Conservation (phyloP, 192 early-diverging fungal genomes). For the Linderina pennispora region DNA sequence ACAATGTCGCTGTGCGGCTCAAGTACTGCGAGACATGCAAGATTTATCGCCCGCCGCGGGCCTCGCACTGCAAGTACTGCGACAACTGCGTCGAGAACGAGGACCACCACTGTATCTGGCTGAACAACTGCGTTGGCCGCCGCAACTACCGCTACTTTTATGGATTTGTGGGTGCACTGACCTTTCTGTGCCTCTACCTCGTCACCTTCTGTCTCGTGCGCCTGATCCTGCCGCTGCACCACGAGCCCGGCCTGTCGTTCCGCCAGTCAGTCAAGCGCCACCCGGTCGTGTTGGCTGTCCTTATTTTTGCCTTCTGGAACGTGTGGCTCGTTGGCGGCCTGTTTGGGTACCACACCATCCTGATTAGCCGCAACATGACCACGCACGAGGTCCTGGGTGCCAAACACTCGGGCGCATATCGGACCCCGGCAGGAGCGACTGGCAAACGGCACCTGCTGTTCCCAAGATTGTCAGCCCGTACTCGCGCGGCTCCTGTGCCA, state of each 20-base stretch:
- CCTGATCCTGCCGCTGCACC: constrained; percentile 43
- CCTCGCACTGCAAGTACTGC: constrained; percentile 83
- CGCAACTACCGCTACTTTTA: constrained; percentile 81
- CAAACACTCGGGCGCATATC: constrained; percentile 5
- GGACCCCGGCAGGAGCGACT: neutral
- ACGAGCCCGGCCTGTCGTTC: constrained; percentile 27
- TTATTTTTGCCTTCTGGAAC: constrained; percentile 61
- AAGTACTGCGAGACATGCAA: constrained; percentile 91
- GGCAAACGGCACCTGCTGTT: constrained; percentile 6
- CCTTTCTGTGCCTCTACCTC: constrained; percentile 57
- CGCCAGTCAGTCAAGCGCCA: constrained; percentile 30
- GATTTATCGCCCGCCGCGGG: constrained; percentile 82
- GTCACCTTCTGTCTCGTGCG: constrained; percentile 56
- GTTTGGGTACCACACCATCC: constrained; percentile 67
- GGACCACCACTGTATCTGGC: constrained; percentile 94
- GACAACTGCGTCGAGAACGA: constrained; percentile 87
- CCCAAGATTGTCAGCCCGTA: constrained; percentile 21
- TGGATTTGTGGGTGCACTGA: constrained; percentile 60
- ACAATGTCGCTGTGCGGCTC: constrained; percentile 55
- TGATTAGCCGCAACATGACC: constrained; percentile 69
- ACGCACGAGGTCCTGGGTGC: constrained; percentile 78
- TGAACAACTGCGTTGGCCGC: constrained; percentile 86
- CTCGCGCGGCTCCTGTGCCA: constrained; percentile 28
- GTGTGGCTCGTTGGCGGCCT: constrained; percentile 57
- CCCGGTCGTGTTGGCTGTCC: constrained; percentile 53